Percentiles rank a stretch among this genome's conserved stretches.
Evolutionary conservation across 306 rosid genomes (phyloP).

Genomic region (Quercus ilex): DNA sequence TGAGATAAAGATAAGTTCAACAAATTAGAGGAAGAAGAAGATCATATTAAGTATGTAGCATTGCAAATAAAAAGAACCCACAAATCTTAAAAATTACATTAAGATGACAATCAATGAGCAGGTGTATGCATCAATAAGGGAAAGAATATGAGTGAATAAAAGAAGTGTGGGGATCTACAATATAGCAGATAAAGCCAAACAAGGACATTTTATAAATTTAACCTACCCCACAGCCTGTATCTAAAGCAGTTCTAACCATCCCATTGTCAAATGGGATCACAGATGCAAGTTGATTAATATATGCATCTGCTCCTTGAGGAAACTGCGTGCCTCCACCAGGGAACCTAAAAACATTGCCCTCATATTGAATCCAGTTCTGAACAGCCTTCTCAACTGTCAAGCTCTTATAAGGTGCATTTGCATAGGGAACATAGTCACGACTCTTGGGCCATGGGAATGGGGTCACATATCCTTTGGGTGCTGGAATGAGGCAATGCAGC

Average conservation of each 20-base stretch:
- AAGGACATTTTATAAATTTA: conserved; percentile 1
- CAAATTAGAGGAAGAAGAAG: not conserved
- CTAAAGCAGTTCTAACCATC: conserved; percentile 69
- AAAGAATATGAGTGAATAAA: not conserved
- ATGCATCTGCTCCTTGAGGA: conserved; percentile 83
- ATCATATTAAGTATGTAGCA: not conserved
- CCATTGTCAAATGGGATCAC: conserved; percentile 72
- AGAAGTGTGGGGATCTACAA: not conserved
- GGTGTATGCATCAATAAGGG: not conserved
- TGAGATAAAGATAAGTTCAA: not conserved
- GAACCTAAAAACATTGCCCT: conserved; percentile 79
- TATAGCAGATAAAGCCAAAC: conserved; percentile 10
- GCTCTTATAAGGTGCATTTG: conserved; percentile 77
- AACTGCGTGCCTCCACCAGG: conserved; percentile 91
- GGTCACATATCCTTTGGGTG: conserved; percentile 70
- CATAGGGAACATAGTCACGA: conserved; percentile 75
- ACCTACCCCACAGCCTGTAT: conserved; percentile 88
- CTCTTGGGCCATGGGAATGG: conserved; percentile 85
- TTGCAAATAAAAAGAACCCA: not conserved
- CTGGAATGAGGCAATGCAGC: conserved; percentile 72
- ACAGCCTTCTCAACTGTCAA: conserved; percentile 85
- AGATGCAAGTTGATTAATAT: conserved; percentile 67
- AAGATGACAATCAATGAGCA: not conserved
- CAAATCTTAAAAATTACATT: not conserved
- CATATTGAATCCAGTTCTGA: conserved; percentile 86